Base-by-base conservation (phyloP, 2,329 filamentous ascomycete genomes). In the Neophaeococcomyces aloes region DNA sequence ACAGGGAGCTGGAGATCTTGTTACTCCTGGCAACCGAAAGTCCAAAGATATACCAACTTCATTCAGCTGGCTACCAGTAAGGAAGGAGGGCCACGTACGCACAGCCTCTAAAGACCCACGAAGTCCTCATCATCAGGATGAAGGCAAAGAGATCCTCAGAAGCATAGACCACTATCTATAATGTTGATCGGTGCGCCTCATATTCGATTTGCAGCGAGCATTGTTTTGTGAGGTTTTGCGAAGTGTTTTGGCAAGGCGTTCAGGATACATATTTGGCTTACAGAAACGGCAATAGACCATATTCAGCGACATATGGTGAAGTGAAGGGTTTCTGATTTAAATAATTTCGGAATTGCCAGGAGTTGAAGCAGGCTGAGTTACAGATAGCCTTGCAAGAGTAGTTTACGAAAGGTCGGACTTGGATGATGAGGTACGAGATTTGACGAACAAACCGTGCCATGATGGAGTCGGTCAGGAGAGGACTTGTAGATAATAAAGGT, bases 1-100 rank as follows among this genome's bases (percentile, higher is more conserved):
- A 14, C 57, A 57, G 10, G 49, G 53, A 14, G 57, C 58, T 10
- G 61, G 62, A 23, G 62, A 65, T 46, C 50, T 61, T 14, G 55
- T 59, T 29, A 42, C 39, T 3, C 39, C 39, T 8, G 31, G 31
- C 15, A 42, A 32, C 23, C 38, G 29, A 32, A 21, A 31, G 5
- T 23, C 23, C n/a, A 35, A 39, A 38, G 33, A 37, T 5, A 38
- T 43, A 18, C 36, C 29, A 15, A 11, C 27, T 21, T 21, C 19
- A 15, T 33, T 41, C 39, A 29, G 27, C 34, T 45, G 35, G 35
- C 37, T 39, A 4, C 30, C 42, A 18, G 7, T 34, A 29, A 25
- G 35, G 35, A 23, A 38, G 15, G 34, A 40, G 6, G 30, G 30
- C 15, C 42, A 34, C 30, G 13, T 19, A 23, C 37, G 42, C 11